Conservation (phyloP, 306 rosid species). For the Quercus variabilis region DNA sequence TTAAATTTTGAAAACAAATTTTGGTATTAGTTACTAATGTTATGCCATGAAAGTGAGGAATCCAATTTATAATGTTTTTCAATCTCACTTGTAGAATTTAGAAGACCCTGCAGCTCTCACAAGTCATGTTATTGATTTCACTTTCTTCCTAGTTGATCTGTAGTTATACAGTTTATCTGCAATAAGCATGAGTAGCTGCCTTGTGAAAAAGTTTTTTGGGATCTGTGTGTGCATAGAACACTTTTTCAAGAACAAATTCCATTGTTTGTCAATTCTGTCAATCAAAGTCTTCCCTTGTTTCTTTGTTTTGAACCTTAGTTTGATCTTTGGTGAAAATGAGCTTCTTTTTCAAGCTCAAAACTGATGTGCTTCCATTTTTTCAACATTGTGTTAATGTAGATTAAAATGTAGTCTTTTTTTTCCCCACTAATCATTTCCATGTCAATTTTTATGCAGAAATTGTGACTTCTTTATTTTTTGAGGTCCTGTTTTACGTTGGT, state of each 20-base stretch:
- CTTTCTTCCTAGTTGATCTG: too few species aligned
- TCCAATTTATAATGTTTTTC: background rate
- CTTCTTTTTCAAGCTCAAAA: background rate
- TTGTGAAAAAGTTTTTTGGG: background rate
- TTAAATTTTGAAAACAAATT: too few species aligned
- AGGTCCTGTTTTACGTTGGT: constrained; percentile 69
- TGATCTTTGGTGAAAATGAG: background rate
- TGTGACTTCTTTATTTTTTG: constrained; percentile 47
- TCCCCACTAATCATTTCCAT: constrained; percentile 9
- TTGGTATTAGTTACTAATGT: too few species aligned
- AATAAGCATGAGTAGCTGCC: background rate
- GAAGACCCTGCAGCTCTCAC: background rate
- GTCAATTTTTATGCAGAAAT: constrained; percentile 51
- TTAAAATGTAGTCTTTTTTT: background rate
- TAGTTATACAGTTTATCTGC: too few species aligned
- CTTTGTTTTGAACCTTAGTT: background rate
- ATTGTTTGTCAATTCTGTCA: too few species aligned
- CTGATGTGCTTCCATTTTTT: background rate
- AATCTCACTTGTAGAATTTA: background rate
- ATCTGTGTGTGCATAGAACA: too few species aligned
- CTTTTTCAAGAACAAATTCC: too few species aligned
- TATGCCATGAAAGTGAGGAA: background rate
- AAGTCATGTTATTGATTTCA: background rate
- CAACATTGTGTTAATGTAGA: background rate
- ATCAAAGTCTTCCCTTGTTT: too few species aligned